Evolutionary conservation across 2,329 filamentous ascomycete genomes (phyloP).

Genomic region (Colletotrichum sp.): DNA sequence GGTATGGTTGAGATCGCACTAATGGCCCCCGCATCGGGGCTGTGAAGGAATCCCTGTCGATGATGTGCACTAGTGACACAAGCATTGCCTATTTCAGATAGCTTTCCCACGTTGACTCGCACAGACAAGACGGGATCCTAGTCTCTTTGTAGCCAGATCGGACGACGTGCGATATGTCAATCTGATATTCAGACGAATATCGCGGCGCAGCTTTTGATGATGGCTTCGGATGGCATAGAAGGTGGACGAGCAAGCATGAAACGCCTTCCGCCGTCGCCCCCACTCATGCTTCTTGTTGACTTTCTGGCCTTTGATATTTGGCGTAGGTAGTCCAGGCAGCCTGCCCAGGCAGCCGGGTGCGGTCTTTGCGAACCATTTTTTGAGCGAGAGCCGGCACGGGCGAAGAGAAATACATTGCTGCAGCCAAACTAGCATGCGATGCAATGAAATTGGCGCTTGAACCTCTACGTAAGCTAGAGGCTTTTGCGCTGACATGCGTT

Average conservation of each 20-base stretch:
- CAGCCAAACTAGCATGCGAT: background rate
- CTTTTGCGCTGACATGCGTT: background rate
- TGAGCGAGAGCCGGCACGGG: background rate
- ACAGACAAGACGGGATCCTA: background rate
- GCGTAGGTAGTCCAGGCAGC: background rate
- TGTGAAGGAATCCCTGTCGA: background rate
- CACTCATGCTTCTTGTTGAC: background rate
- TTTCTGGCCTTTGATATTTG: background rate
- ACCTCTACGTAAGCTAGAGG: background rate
- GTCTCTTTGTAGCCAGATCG: background rate
- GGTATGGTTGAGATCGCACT: background rate
- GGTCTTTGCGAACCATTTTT: background rate
- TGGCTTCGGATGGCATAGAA: background rate
- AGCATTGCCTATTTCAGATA: background rate
- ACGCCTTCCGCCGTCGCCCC: background rate
- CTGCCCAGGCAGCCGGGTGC: too few species aligned
- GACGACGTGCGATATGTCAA: background rate
- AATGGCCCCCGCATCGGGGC: background rate
- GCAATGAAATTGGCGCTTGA: background rate
- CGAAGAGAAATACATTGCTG: background rate
- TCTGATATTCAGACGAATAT: background rate
- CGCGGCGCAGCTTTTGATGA: background rate
- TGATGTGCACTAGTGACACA: background rate
- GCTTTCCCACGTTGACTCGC: background rate
- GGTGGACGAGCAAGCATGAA: background rate